Evolutionary conservation across 352 stramenopile genomes (phyloP), one percentile per base, ranked within the genome.

Genomic region (Globisporangium iwayamae): DNA sequence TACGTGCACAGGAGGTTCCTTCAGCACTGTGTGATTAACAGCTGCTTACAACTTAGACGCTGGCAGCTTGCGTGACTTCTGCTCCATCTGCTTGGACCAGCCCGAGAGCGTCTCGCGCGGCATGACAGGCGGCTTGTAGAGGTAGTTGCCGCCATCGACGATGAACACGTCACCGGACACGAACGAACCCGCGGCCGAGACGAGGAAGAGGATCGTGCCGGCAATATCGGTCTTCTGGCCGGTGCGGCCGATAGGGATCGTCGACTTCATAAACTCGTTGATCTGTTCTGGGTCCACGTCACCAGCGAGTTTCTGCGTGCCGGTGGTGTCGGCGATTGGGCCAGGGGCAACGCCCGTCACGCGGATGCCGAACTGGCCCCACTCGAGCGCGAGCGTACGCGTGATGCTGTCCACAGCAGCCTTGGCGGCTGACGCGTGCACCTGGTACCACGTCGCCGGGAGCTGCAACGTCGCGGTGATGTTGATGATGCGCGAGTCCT

Each of bases 271-370:
- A 46, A 66, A 69, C 30, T 87, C 75, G 25, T 81, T 75, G 56
- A 76, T 69, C 71, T 78, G 46, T 18, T 72, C 71, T 0, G 67
- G 60, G 38, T 67, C 63, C n/a, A 85, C 70, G 34, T 93, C 81
- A 18, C 80, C 72, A 11, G 80, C 79, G 32, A 99, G 80, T 79
- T 98, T 98, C 11, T 85, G 87, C 34, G 91, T 98, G 43, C 96
- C 96, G 4, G 91, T 95, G 10, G 96, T 99, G 71, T 98, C 81
- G 2, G 83, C 93, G 70, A 99, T 98, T 14, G 96, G 93, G 2
- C 96, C 96, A 6, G 96, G 96, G n/a, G 96, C 96, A 36, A 99
- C 92, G 13, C 93, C 93, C 39, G 92, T 96, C 0, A 99, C 94
- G 46, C 96, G 75, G 59, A 99, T 98, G 38, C 85, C 79, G 72